Evolutionary conservation across 1,139 yeast genomes (phyloP).

Genomic region (Pichia sp.): DNA sequence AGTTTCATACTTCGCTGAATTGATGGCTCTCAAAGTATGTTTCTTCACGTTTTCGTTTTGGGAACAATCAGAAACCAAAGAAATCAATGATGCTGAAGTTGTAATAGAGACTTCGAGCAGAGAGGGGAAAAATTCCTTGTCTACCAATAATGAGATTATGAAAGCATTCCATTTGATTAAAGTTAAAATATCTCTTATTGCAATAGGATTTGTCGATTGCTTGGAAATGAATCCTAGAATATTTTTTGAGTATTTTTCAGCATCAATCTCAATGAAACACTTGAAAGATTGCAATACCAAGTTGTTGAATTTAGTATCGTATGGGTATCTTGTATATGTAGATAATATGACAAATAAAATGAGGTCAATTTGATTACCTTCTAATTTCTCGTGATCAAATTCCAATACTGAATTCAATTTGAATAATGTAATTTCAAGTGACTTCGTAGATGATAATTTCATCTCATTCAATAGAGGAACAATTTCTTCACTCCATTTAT

Average conservation of each 20-base stretch:
- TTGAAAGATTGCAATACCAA: conserved; percentile 33
- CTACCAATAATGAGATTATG: conserved; percentile 16
- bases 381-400: conserved; percentile 6
- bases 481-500: conserved; percentile 13
- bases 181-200: conserved; percentile 47
- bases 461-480: conserved; percentile 14
- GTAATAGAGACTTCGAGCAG: conserved; percentile 11
- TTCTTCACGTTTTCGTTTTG: conserved; percentile 22
- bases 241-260: conserved; percentile 27
- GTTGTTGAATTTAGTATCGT: conserved; percentile 40
- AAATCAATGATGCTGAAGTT: conserved; percentile 13
- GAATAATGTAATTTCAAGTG: conserved; percentile 12
- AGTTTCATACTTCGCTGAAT: conserved; percentile 35
- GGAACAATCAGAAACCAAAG: conserved; percentile 6
- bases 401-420: conserved; percentile 15
- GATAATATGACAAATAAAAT: conserved; percentile 15
- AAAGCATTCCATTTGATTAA: conserved; percentile 49
- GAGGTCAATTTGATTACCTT: conserved; percentile 11
- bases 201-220: conserved; percentile 32
- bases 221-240: conserved; percentile 33
- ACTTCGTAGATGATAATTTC: conserved; percentile 16
- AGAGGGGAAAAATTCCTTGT: conserved; percentile 9
- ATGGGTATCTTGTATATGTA: conserved; percentile 36
- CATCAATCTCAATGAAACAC: conserved; percentile 28
- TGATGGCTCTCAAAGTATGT: conserved; percentile 43